Percentiles rank a stretch among this genome's conserved stretches.
Conservation (phyloP, 75 land plant species). For the Picea sitchensis region DNA sequence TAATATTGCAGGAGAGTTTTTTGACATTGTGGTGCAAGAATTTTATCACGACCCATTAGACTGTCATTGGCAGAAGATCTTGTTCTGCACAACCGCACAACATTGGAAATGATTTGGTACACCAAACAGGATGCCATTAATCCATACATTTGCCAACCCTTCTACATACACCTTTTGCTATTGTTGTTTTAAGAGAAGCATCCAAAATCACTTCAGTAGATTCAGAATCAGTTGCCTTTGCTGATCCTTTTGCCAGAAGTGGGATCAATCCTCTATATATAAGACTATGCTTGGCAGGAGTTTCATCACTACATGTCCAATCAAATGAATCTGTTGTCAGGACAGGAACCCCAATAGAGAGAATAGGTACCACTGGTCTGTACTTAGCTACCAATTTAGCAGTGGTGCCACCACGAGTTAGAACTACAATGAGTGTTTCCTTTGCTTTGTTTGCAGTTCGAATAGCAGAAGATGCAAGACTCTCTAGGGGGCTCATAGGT, state of each 20-base stretch:
- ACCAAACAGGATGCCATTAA: too few species aligned
- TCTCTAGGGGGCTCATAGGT: slow-evolving; percentile 91
- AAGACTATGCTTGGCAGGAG: too few species aligned
- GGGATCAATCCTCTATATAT: too few species aligned
- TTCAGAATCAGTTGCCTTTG: slow-evolving; percentile 82
- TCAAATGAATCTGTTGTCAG: slow-evolving; percentile 32
- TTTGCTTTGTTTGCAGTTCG: slow-evolving; percentile 76
- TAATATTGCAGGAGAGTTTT: too few species aligned
- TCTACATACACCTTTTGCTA: slow-evolving; percentile 43
- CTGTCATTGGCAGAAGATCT: too few species aligned
- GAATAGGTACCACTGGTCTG: slow-evolving; percentile 77
- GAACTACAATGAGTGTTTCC: slow-evolving; percentile 49
- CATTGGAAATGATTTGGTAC: too few species aligned
- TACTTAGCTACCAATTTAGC: slow-evolving; percentile 93
- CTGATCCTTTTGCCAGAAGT: slow-evolving; percentile 43
- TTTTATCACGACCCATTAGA: too few species aligned
- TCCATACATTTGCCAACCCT: slow-evolving; percentile 23
- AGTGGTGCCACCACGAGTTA: slow-evolving; percentile 52
- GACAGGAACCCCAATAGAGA: slow-evolving; percentile 80
- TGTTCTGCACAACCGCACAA: too few species aligned
- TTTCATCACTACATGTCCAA: too few species aligned
- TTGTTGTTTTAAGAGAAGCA: slow-evolving; percentile 17
- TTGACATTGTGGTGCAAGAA: too few species aligned
- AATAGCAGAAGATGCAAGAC: slow-evolving; percentile 85
- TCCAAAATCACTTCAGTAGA: not conserved